Percentiles rank a stretch among this genome's conserved stretches.
Conservation (phyloP, 2,329 filamentous ascomycete genomes). For the Monosporascus sp. region DNA sequence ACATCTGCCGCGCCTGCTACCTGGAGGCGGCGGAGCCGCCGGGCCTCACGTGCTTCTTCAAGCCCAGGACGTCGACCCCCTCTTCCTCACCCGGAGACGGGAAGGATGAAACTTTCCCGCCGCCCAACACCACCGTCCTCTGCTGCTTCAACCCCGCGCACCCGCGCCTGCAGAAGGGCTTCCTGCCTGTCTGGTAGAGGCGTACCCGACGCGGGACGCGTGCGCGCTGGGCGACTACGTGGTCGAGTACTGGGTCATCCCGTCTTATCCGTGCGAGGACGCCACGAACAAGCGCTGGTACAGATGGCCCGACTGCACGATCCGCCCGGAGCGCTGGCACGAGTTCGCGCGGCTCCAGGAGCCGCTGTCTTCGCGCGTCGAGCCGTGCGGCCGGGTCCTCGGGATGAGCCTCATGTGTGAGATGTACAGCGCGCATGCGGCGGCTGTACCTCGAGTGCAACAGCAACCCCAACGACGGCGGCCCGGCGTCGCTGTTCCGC, state of each 20-base stretch:
- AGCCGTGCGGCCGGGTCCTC: slow-evolving; percentile 17
- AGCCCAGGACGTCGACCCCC: slow-evolving; percentile 13
- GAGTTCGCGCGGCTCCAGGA: slow-evolving; percentile 26
- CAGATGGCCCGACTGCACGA: slow-evolving; percentile 31
- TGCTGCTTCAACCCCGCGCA: slow-evolving; percentile 32
- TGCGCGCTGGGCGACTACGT: slow-evolving; percentile 24
- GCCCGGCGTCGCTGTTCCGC: slow-evolving; percentile 18
- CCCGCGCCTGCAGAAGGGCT: slow-evolving; percentile 18
- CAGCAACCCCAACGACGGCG: slow-evolving; percentile 9
- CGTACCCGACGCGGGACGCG: slow-evolving; percentile 22
- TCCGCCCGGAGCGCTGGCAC: slow-evolving; percentile 33
- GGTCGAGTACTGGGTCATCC: slow-evolving; percentile 24
- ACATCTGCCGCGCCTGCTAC: slow-evolving; percentile 32
- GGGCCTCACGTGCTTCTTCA: slow-evolving; percentile 25
- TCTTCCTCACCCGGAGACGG: no score
- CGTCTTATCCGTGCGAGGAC: slow-evolving; percentile 21
- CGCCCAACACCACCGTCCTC: slow-evolving; percentile 13
- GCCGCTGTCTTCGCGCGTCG: slow-evolving; percentile 24
- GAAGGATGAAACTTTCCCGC: no score
- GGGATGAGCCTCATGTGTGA: slow-evolving; percentile 28
- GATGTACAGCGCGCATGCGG: slow-evolving; percentile 34
- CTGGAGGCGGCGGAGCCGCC: slow-evolving; percentile 27
- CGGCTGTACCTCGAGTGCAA: slow-evolving; percentile 27
- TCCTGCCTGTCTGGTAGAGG: slow-evolving; percentile 20
- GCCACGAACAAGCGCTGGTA: slow-evolving; percentile 24